Evolutionary conservation across 768 basidiomycete genomes (phyloP).

Genomic region (Hortiboletus flavorubellus): DNA sequence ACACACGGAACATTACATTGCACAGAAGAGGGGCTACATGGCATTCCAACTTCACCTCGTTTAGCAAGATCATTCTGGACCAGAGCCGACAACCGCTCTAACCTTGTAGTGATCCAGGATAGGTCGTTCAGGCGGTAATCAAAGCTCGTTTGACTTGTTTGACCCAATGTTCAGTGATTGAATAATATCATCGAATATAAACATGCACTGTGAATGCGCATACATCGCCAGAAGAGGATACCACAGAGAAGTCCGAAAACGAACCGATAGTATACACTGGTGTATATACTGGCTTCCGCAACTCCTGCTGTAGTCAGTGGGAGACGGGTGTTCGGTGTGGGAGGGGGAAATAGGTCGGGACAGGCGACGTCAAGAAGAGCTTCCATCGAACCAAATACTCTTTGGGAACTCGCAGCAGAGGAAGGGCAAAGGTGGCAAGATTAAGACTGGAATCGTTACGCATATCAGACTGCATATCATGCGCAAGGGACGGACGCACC

Average conservation of each 20-base stretch:
- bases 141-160: neutral
- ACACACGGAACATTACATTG: too few species aligned
- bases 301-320: neutral
- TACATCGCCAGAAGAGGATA: neutral
- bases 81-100: neutral
- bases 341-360: neutral
- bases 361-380: neutral
- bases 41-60: neutral
- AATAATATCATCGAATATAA: neutral
- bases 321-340: neutral
- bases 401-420: neutral
- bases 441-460: neutral
- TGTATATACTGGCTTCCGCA: conserved; percentile 1
- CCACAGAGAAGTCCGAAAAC: conserved; percentile 4
- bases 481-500: neutral
- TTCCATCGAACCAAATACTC: neutral
- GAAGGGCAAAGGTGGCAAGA: conserved; percentile 8
- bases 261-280: neutral
- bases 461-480: neutral
- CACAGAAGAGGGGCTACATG: neutral
- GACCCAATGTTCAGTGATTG: neutral
- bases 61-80: neutral
- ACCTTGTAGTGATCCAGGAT: neutral
- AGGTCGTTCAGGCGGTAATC: neutral
- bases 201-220: neutral